These are phyloP conservation scores for Saraca asoca DNA, from an alignment of 331 rosid species.

Conservation along the genomic window DNA sequence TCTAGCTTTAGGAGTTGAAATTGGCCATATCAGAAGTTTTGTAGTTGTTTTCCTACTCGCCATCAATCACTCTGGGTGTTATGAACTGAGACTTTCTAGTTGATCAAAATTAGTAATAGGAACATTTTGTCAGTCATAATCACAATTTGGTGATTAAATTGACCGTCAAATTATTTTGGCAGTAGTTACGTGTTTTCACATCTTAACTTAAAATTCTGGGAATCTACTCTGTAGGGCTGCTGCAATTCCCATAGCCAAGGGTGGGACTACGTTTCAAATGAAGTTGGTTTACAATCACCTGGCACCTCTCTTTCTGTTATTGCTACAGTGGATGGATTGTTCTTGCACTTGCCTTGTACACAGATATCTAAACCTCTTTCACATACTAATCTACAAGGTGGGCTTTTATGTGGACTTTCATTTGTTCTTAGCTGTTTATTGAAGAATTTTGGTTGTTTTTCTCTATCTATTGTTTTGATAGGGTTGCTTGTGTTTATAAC, in stretches of 20 bases:
- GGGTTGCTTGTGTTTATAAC: too few relatives aligned
- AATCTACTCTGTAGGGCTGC: slow-evolving; percentile 63
- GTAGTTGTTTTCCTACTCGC: not conserved
- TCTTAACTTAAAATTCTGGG: slow-evolving; percentile 40
- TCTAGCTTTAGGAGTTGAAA: not conserved
- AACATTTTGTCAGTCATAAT: slow-evolving; percentile 4
- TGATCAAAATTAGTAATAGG: not conserved
- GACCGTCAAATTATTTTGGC: not conserved
- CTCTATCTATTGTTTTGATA: too few relatives aligned
- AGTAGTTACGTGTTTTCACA: not conserved
- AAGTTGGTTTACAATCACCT: slow-evolving; percentile 74
- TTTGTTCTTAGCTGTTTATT: not conserved
- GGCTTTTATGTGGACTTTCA: slow-evolving; percentile 27
- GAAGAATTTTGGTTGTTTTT: slow-evolving; percentile 12
- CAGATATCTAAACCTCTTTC: slow-evolving; percentile 69
- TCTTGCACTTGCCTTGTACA: slow-evolving; percentile 75
- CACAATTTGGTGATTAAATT: slow-evolving; percentile 16
- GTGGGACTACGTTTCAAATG: slow-evolving; percentile 79
- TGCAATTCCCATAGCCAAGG: slow-evolving; percentile 83
- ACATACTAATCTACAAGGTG: slow-evolving; percentile 77
- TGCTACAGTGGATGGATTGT: slow-evolving; percentile 81
- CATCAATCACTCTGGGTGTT: not conserved
- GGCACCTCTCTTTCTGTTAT: slow-evolving; percentile 72
- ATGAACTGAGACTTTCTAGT: not conserved
- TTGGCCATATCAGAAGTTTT: slow-evolving; percentile 6